Evolutionary conservation across 108 stramenopile species (phyloP).

Genomic region (Mediolabrus comicus): DNA sequence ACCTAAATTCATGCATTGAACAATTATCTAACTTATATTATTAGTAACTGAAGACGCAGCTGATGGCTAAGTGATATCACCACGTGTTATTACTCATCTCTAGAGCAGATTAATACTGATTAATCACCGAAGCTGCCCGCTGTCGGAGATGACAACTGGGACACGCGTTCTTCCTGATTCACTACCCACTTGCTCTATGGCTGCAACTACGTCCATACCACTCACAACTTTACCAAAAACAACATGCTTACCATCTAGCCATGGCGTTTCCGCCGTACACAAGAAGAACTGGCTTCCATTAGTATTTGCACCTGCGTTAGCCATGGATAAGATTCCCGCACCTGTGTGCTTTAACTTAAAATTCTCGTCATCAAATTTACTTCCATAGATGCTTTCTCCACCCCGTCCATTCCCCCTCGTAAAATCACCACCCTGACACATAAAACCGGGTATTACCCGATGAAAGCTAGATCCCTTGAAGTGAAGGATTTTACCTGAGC

Average conservation of each 20-base stretch:
- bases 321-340: constrained; percentile 85
- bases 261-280: constrained; percentile 90
- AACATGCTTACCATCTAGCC: constrained; percentile 96
- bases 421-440: constrained; percentile 86
- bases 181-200: constrained; percentile 91
- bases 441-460: constrained; percentile 93
- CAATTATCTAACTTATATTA: background rate
- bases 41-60: too few species aligned
- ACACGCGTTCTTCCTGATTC: constrained; percentile 83
- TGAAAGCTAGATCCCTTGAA: constrained; percentile 96
- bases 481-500: constrained; percentile 67
- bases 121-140: constrained; percentile 74
- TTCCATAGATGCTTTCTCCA: constrained; percentile 8
- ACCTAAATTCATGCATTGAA: background rate
- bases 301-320: constrained; percentile 93
- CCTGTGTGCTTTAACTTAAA: constrained; percentile 54
- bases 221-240: constrained; percentile 92
- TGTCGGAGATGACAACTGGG: constrained; percentile 73
- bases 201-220: constrained; percentile 89
- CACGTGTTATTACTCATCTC: too few species aligned
- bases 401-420: constrained; percentile 75
- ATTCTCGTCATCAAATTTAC: constrained; percentile 93
- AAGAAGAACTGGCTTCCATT: constrained; percentile 95
- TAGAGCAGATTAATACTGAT: too few species aligned
- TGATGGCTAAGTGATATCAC: too few species aligned